These are phyloP conservation scores for Sugiyamaella xylanicola DNA, from an alignment of 1,139 yeast genomes.

Conservation along the genomic window DNA sequence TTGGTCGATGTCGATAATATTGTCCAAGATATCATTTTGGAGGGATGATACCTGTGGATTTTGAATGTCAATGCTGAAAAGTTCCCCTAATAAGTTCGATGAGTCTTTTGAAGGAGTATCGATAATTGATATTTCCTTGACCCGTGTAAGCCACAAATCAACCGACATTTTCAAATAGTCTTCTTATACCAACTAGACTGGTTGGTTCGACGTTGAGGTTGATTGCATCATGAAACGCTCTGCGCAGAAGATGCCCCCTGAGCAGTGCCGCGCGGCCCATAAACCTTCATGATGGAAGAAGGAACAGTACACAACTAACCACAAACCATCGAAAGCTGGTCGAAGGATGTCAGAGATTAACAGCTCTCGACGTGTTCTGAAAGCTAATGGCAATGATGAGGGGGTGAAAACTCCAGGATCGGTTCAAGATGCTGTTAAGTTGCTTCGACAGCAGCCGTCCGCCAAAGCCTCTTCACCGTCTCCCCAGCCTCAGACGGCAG, in stretches of 20 bases:
- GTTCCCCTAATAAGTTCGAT: slow-evolving; percentile 27
- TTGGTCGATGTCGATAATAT: slow-evolving; percentile 31
- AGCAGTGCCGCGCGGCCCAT: no score
- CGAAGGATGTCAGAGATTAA: slow-evolving; percentile 6
- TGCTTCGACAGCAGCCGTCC: slow-evolving; percentile 11
- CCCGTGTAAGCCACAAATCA: slow-evolving; percentile 31
- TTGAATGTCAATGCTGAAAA: slow-evolving; percentile 36
- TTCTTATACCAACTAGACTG: no score
- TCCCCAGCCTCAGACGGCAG: neutral
- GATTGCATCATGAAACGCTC: neutral
- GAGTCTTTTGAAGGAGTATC: slow-evolving; percentile 21
- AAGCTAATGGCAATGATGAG: neutral
- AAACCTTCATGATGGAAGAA: no score
- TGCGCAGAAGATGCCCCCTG: neutral
- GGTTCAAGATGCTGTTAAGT: neutral
- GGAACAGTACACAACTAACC: neutral
- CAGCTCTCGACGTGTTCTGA: neutral
- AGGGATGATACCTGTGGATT: slow-evolving; percentile 40
- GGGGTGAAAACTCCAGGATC: neutral
- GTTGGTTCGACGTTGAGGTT: no score
- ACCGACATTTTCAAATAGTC: slow-evolving; percentile 34
- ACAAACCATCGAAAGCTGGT: neutral
- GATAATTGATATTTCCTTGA: slow-evolving; percentile 24
- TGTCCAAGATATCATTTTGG: slow-evolving; percentile 39
- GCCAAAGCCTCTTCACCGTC: slow-evolving; percentile 6